phyloP scores from a whole-genome alignment of 2,329 filamentous ascomycete species.

The Waltergamsia citrina region DNA sequence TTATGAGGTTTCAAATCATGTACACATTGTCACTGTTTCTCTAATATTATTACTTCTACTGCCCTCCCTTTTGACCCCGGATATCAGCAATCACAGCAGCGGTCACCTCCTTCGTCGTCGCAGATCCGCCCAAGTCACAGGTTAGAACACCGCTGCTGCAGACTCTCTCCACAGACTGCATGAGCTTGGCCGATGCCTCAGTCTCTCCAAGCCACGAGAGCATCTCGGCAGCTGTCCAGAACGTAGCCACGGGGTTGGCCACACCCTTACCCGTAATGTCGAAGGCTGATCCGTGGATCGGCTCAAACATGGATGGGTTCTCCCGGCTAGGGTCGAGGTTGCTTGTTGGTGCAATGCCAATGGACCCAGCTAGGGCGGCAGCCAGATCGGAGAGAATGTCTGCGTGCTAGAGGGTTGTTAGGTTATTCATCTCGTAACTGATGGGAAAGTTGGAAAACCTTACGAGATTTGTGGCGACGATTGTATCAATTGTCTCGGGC shows the following conservation, averaged over 20 bases:
- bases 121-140: conserved; percentile 38
- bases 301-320: conserved; percentile 51
- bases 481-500: conserved; percentile 49
- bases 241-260: conserved; percentile 47
- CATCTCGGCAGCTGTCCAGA: conserved; percentile 52
- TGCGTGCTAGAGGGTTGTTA: conserved; percentile 25
- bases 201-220: conserved; percentile 46
- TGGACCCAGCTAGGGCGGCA: conserved; percentile 59
- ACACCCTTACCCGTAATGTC: conserved; percentile 48
- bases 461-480: conserved; percentile 51
- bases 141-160: conserved; percentile 42
- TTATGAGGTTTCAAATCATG: not conserved
- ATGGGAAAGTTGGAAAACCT: conserved; percentile 3
- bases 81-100: conserved; percentile 18
- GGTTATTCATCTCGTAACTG: not conserved
- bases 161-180: conserved; percentile 42
- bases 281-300: conserved; percentile 49
- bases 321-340: conserved; percentile 53
- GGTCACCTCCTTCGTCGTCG: conserved; percentile 24
- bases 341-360: conserved; percentile 62
- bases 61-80: not conserved
- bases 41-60: not conserved
- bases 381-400: conserved; percentile 65
- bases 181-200: conserved; percentile 35
- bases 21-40: not conserved